A percentile compares a stretch with the other conserved stretches of the same genome.
These are phyloP conservation scores for Elsinoe fawcettii DNA, from an alignment of 2,329 filamentous ascomycete genomes.

Conservation along the genomic window DNA sequence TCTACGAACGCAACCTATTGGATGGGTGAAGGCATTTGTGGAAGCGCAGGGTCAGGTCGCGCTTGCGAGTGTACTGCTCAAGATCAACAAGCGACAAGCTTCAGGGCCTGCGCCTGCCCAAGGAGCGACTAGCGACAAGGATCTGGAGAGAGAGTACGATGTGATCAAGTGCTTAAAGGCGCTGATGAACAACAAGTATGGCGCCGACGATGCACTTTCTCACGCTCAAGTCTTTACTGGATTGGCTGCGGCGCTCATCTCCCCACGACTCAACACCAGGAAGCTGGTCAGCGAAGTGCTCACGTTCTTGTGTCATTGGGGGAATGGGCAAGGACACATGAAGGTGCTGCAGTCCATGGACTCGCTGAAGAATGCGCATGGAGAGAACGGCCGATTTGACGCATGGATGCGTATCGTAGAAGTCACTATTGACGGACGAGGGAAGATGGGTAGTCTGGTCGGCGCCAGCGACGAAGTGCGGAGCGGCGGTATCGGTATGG, in stretches of 20 bases:
- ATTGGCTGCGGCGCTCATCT: slow-evolving; percentile 77
- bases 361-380: slow-evolving; percentile 75
- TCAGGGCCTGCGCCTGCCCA: slow-evolving; percentile 57
- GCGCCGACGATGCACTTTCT: slow-evolving; percentile 85
- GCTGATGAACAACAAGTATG: slow-evolving; percentile 98
- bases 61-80: slow-evolving; percentile 83
- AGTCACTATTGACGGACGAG: slow-evolving; percentile 90
- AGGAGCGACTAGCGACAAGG: slow-evolving; percentile 59
- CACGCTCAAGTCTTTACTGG: slow-evolving; percentile 88
- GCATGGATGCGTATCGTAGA: slow-evolving; percentile 98
- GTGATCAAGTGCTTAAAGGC: slow-evolving; percentile 97
- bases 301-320: slow-evolving; percentile 95
- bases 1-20: slow-evolving; percentile 89
- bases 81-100: slow-evolving; percentile 82
- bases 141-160: slow-evolving; percentile 87
- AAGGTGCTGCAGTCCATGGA: slow-evolving; percentile 94
- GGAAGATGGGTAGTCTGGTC: slow-evolving; percentile 97
- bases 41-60: slow-evolving; percentile 97
- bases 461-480: slow-evolving; percentile 94
- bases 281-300: slow-evolving; percentile 94
- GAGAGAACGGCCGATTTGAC: slow-evolving; percentile 92
- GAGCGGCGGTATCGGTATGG: slow-evolving; percentile 94
- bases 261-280: slow-evolving; percentile 78
- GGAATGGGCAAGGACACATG: slow-evolving; percentile 75
- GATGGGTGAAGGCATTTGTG: slow-evolving; percentile 91